Conservation (phyloP, 2,329 filamentous ascomycete genomes). For the Diaporthe caulivora region DNA sequence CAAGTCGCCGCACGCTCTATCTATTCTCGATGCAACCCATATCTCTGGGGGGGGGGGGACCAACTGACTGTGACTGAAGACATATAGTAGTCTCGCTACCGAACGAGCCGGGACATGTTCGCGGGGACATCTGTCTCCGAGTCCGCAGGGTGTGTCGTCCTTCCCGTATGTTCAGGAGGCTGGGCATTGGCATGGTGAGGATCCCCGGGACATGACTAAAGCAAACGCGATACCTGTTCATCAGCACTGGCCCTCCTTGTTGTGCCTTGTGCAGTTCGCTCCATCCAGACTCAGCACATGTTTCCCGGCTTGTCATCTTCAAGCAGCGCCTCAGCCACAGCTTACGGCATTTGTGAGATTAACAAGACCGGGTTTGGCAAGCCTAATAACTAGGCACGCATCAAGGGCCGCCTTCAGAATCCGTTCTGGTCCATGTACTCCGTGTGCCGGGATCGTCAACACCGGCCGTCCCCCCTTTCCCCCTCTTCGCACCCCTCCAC, state of each 20-base stretch:
- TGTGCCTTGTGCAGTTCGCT: slow-evolving; percentile 9
- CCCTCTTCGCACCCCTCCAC: background rate
- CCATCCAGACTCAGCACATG: background rate
- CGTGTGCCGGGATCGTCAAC: slow-evolving; percentile 24
- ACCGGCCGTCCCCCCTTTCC: slow-evolving; percentile 22
- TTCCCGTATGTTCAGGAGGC: too few species aligned
- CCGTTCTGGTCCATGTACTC: slow-evolving; percentile 26
- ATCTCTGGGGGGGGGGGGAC: too few species aligned
- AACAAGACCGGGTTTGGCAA: slow-evolving; percentile 22
- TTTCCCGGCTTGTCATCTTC: background rate
- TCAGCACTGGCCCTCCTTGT: slow-evolving; percentile 11
- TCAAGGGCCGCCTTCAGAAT: slow-evolving; percentile 11
- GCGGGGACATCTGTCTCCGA: slow-evolving; percentile 10
- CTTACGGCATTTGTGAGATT: slow-evolving; percentile 21
- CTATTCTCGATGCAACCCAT: background rate
- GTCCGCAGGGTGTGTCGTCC: background rate
- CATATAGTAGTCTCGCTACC: background rate
- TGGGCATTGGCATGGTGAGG: slow-evolving; percentile 16
- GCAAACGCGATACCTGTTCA: background rate
- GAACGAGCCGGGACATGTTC: background rate
- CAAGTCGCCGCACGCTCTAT: background rate
- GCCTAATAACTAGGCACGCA: slow-evolving; percentile 5
- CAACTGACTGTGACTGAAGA: background rate
- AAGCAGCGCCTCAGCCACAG: slow-evolving; percentile 24
- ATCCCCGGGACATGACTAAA: slow-evolving; percentile 12